Conservation (phyloP, 306 rosid genomes). For the Sophora flavescens region DNA sequence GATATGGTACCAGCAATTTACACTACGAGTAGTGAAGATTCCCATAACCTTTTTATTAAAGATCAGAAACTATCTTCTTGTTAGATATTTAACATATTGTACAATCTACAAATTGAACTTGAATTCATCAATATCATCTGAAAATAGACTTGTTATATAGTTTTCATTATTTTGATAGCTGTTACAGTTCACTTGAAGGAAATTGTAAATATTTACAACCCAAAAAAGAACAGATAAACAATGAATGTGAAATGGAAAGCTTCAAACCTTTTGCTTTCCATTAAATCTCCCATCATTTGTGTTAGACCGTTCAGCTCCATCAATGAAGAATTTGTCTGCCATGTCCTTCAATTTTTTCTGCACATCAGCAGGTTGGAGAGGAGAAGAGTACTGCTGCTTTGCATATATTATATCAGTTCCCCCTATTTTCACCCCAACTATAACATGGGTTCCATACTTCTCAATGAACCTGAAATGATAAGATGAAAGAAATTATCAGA, state of each 20-base stretch:
- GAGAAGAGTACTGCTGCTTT: constrained; percentile 76
- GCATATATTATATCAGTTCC: constrained; percentile 79
- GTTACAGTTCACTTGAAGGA: neutral
- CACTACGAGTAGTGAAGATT: constrained; percentile 13
- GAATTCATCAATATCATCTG: constrained; percentile 11
- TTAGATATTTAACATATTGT: constrained; percentile 15
- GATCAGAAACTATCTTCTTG: neutral
- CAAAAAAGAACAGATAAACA: constrained; percentile 19
- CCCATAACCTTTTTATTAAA: neutral
- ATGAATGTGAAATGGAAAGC: constrained; percentile 32
- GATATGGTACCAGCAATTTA: neutral
- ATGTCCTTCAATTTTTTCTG: constrained; percentile 76
- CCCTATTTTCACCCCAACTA: constrained; percentile 79
- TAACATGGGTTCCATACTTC: constrained; percentile 80
- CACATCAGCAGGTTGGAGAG: constrained; percentile 71
- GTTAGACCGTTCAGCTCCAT: constrained; percentile 47
- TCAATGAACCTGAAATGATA: constrained; percentile 67
- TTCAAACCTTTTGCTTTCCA: constrained; percentile 54
- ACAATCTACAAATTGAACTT: constrained; percentile 17
- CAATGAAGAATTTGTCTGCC: constrained; percentile 64
- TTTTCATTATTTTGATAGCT: neutral
- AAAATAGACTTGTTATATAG: neutral
- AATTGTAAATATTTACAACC: neutral
- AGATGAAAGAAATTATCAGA: constrained; percentile 16
- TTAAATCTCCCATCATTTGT: constrained; percentile 45